phyloP scores from a whole-genome alignment of 83 land plant species.

The Diphasiastrum complanatum region DNA sequence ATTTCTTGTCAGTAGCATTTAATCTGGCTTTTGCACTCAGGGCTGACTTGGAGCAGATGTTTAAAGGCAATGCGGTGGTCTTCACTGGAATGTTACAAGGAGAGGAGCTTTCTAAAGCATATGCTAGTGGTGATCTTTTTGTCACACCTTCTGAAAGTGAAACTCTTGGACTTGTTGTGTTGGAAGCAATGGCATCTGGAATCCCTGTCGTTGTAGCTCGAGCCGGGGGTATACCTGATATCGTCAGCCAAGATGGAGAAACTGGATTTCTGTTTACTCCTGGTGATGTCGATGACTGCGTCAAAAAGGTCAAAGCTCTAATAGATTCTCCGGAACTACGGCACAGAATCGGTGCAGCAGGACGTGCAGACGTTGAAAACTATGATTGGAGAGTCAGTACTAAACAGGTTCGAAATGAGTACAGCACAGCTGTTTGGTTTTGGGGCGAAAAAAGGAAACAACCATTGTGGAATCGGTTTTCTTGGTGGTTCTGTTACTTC shows the following conservation, averaged over 20 bases:
- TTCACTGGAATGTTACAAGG: too few species aligned
- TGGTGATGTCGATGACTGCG: too few species aligned
- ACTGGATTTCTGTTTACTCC: conserved; percentile 5
- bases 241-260: conserved; percentile 3
- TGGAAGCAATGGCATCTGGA: too few species aligned
- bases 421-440: conserved; percentile 7
- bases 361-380: too few species aligned
- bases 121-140: too few species aligned
- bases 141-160: too few species aligned
- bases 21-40: too few species aligned
- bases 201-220: conserved; percentile 14
- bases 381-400: conserved; percentile 16
- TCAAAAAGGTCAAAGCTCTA: conserved; percentile 2
- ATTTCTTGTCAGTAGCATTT: too few species aligned
- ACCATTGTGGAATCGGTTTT: background rate
- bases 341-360: background rate
- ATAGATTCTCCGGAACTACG: background rate
- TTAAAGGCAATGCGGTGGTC: too few species aligned
- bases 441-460: conserved; percentile 11
- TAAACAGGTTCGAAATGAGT: conserved; percentile 11
- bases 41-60: too few species aligned
- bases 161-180: too few species aligned
- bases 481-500: background rate
- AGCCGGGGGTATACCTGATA: conserved; percentile 14
- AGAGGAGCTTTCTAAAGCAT: too few species aligned